Percentiles rank a stretch among this genome's conserved stretches.
Conservation (phyloP, 2,329 filamentous ascomycete species). For the Penicillium sp. region DNA sequence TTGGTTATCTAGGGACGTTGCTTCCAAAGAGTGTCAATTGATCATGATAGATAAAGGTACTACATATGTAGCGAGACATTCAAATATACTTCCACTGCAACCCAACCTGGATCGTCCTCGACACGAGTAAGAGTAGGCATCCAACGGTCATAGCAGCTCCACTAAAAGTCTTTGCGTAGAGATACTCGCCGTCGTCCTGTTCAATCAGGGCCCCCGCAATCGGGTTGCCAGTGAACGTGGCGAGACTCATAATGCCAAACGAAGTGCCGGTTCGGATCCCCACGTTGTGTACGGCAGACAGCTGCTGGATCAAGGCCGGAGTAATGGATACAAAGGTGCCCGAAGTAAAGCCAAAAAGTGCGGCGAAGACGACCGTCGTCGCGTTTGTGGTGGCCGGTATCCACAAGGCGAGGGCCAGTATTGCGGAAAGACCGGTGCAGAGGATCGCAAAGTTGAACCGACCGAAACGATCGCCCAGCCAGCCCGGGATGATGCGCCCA, state of each 20-base stretch:
- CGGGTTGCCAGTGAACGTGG: no score
- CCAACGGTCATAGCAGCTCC: not conserved
- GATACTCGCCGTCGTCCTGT: no score
- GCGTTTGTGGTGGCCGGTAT: not conserved
- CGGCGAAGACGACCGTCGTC: not conserved
- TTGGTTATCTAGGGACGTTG: no score
- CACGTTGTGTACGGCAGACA: not conserved
- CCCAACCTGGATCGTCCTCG: not conserved
- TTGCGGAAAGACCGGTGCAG: not conserved
- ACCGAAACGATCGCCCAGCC: not conserved
- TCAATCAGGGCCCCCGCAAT: no score
- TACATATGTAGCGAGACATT: not conserved
- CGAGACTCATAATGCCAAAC: not conserved
- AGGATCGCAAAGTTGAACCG: constrained; percentile 2
- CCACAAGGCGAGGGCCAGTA: constrained; percentile 6
- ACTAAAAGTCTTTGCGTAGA: not conserved
- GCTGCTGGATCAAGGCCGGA: not conserved
- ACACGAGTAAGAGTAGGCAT: not conserved
- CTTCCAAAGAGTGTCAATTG: no score
- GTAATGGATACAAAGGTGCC: not conserved
- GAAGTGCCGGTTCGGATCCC: not conserved
- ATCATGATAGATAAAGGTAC: no score
- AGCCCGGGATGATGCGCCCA: constrained; percentile 5
- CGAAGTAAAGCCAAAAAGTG: constrained; percentile 2
- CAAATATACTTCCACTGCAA: not conserved